Evolutionary conservation across 2,329 filamentous ascomycete species (phyloP).

Genomic region (Exophiala dermatitidis): DNA sequence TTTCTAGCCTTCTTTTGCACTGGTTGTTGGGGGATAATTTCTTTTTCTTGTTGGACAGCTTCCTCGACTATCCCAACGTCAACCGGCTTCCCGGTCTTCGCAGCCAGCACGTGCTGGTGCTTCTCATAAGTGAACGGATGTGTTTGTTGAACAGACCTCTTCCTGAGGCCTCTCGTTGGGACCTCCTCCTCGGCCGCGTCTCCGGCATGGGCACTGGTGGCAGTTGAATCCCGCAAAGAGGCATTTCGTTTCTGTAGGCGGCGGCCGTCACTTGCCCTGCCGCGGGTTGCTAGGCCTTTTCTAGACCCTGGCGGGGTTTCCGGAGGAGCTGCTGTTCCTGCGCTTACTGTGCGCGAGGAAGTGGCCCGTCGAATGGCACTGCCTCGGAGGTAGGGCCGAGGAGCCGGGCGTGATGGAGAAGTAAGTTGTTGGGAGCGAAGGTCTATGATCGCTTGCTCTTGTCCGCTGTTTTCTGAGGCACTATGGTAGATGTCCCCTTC

Average conservation of each 20-base stretch:
- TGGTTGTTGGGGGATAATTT: slow-evolving; percentile 1
- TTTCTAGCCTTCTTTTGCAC: slow-evolving; percentile 2
- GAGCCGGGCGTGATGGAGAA: neutral
- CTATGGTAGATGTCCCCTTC: no score
- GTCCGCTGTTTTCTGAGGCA: no score
- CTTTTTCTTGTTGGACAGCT: slow-evolving; percentile 10
- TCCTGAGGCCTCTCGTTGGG: slow-evolving; percentile 11
- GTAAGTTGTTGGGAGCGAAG: neutral
- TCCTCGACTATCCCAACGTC: slow-evolving; percentile 17
- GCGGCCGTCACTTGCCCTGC: neutral
- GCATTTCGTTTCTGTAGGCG: no score
- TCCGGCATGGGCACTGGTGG: neutral
- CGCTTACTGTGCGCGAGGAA: neutral
- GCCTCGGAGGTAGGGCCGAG: neutral
- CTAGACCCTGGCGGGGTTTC: neutral
- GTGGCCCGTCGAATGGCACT: neutral
- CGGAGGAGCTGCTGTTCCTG: neutral
- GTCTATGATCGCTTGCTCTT: neutral
- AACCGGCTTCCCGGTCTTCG: slow-evolving; percentile 6
- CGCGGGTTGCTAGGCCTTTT: neutral
- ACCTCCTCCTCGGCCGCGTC: neutral
- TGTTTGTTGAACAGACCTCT: slow-evolving; percentile 17
- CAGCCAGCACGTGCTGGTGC: slow-evolving; percentile 10
- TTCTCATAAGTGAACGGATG: slow-evolving; percentile 23
- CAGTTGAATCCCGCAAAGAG: no score